Evolutionary conservation across 2,329 filamentous ascomycete genomes (phyloP).

Genomic region (Colletotrichum spaethianum): DNA sequence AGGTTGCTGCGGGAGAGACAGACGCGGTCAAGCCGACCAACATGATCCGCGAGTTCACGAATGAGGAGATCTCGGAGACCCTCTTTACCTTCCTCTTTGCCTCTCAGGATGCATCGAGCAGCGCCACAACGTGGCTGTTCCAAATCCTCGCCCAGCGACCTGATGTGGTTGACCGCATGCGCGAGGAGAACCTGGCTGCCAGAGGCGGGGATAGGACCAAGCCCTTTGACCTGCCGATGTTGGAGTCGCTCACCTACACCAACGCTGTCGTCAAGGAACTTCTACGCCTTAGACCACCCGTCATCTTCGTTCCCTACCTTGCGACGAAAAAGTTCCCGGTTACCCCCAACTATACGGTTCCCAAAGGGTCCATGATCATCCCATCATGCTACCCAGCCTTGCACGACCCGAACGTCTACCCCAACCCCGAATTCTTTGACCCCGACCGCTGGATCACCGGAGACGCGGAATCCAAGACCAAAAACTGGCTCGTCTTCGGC

Average conservation of each 20-base stretch:
- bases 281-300: slow-evolving; percentile 65
- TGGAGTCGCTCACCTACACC: slow-evolving; percentile 65
- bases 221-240: slow-evolving; percentile 60
- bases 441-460: slow-evolving; percentile 68
- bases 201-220: slow-evolving; percentile 57
- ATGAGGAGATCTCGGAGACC: slow-evolving; percentile 64
- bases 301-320: slow-evolving; percentile 68
- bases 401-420: slow-evolving; percentile 63
- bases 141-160: slow-evolving; percentile 66
- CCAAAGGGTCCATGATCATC: slow-evolving; percentile 64
- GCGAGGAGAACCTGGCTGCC: slow-evolving; percentile 62
- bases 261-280: slow-evolving; percentile 68
- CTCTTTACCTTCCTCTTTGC: slow-evolving; percentile 69
- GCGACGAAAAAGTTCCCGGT: slow-evolving; percentile 63
- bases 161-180: slow-evolving; percentile 61
- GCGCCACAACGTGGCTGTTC: slow-evolving; percentile 67
- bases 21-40: slow-evolving; percentile 59
- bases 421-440: slow-evolving; percentile 62
- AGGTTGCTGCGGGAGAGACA: slow-evolving; percentile 70
- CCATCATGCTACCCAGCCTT: slow-evolving; percentile 67
- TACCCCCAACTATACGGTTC: slow-evolving; percentile 62
- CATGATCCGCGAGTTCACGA: slow-evolving; percentile 64
- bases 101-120: slow-evolving; percentile 67
- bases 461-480: slow-evolving; percentile 63
- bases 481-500: slow-evolving; percentile 69